phyloP scores from a whole-genome alignment of 2,329 filamentous ascomycete genomes.

The Davidsoniella neocaledoniae region DNA sequence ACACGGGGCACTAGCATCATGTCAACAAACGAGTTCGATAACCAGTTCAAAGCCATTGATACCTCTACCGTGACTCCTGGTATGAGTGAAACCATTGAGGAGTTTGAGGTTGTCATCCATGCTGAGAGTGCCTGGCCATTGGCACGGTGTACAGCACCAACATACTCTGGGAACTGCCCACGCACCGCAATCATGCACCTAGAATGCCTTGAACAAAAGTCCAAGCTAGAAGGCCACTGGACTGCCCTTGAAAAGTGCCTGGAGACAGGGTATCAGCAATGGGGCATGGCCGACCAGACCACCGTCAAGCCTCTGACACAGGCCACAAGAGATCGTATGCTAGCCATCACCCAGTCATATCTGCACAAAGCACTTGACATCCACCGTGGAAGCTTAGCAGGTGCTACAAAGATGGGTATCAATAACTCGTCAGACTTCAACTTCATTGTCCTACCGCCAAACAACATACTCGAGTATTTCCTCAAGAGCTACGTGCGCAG shows the following conservation, averaged over 20 bases:
- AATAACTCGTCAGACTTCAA: conserved; percentile 35
- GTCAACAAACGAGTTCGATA: conserved; percentile 25
- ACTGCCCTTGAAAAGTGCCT: conserved; percentile 26
- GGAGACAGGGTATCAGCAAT: conserved; percentile 15
- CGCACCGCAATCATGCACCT: conserved; percentile 34
- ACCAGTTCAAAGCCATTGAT: conserved; percentile 18
- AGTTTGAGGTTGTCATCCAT: conserved; percentile 30
- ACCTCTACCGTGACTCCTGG: conserved; percentile 15
- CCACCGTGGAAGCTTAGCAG: conserved; percentile 29
- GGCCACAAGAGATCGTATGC: conserved; percentile 46
- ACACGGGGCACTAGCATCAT: conserved; percentile 32
- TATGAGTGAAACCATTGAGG: conserved; percentile 21
- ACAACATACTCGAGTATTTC: conserved; percentile 50
- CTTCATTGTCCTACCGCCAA: conserved; percentile 49
- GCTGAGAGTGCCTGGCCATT: conserved; percentile 35
- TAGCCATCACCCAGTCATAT: conserved; percentile 56
- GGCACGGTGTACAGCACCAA: conserved; percentile 31
- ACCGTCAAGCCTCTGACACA: conserved; percentile 29
- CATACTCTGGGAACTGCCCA: conserved; percentile 28
- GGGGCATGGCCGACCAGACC: conserved; percentile 19
- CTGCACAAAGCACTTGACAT: conserved; percentile 55
- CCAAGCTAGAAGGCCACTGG: conserved; percentile 32
- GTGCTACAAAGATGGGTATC: conserved; percentile 22
- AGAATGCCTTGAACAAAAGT: conserved; percentile 32
- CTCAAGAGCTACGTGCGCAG: conserved; percentile 48